Evolutionary conservation across 306 rosid species (phyloP), one percentile per base, ranked within the genome.

Genomic region (Chamaecrista fasciculata): DNA sequence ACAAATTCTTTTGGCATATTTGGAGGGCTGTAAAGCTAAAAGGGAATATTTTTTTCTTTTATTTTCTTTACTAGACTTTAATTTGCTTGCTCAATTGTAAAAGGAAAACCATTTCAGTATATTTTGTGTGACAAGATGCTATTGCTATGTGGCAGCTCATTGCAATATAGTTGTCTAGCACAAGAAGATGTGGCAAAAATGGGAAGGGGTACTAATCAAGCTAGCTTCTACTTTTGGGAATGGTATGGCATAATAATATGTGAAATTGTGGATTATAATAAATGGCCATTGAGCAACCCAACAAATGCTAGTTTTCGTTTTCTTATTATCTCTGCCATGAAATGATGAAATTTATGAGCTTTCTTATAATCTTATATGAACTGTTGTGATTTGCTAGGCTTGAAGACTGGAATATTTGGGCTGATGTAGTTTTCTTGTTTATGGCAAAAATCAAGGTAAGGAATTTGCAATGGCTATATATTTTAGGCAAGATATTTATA

Each of bases 1-100:
- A 93, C 58, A 82, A 75, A 90, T 94, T 87, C 98, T 51, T 23
- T 79, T 67, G 79, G 87, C 80, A 88, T 88, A 83, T 81, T 82
- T 79, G 65, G 69, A 50, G 84, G 79, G 89, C 77, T 83, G 85
- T 83, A 86, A 90, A 94, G 96, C 68, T 25, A 83, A 57, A 57
- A 67, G 11, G 72, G 93, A 86, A 88, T 90, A 82, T 83, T 78
- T n/a, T n/a, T n/a, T n/a, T n/a, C n/a, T n/a, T n/a, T n/a, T n/a
- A n/a, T n/a, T 57, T 78, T 73, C 48, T 79, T 86, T 77, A 81
- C 76, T 62, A 76, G 72, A 79, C 33, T 25, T n/a, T n/a, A n/a
- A n/a, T n/a, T n/a, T n/a, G n/a, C n/a, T 58, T 77, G 62, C 76
- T 71, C 28, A 42, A 33, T 62, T 55, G 58, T 63, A n/a, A 58